Evolutionary conservation across 495 filamentous ascomycete species (phyloP).

Genomic region (Choiromyces venosus): DNA sequence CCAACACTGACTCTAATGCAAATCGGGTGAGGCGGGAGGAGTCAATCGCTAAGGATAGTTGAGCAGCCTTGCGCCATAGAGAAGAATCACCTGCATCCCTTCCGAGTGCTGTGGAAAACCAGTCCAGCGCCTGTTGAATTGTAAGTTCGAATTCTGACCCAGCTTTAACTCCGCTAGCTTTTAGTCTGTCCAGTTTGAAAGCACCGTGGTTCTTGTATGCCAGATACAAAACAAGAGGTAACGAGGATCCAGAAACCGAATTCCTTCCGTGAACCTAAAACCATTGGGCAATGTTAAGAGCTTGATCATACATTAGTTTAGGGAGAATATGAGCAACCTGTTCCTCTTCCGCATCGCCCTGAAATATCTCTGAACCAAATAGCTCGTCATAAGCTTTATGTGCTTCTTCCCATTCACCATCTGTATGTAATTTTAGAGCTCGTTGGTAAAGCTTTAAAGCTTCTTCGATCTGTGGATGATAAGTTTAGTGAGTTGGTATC

Average conservation of each 20-base stretch:
- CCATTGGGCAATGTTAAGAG: not conserved
- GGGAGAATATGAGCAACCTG: slow-evolving; percentile 38
- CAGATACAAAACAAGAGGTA: slow-evolving; percentile 85
- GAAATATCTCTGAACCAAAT: slow-evolving; percentile 85
- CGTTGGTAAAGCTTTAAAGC: slow-evolving; percentile 91
- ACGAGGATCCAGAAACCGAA: slow-evolving; percentile 42
- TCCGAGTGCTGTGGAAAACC: slow-evolving; percentile 55
- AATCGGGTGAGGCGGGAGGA: slow-evolving; percentile 75
- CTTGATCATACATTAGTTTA: no score
- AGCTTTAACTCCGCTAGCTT: slow-evolving; percentile 43
- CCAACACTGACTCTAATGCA: slow-evolving; percentile 84
- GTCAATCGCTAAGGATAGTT: slow-evolving; percentile 66
- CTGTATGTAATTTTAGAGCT: slow-evolving; percentile 84
- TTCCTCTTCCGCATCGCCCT: slow-evolving; percentile 44
- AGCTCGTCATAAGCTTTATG: slow-evolving; percentile 75
- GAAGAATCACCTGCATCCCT: slow-evolving; percentile 89
- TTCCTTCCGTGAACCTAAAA: slow-evolving; percentile 36
- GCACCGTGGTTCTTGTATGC: slow-evolving; percentile 93
- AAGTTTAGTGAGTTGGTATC: not conserved
- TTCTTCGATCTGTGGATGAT: slow-evolving; percentile 70
- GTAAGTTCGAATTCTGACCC: slow-evolving; percentile 31
- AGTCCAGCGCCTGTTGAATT: slow-evolving; percentile 36
- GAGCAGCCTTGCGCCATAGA: slow-evolving; percentile 82
- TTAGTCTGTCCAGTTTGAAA: slow-evolving; percentile 73
- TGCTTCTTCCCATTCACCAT: slow-evolving; percentile 76